These are phyloP conservation scores for Gossypium aridum DNA, from an alignment of 441 rosid genomes.

Conservation along the genomic window DNA sequence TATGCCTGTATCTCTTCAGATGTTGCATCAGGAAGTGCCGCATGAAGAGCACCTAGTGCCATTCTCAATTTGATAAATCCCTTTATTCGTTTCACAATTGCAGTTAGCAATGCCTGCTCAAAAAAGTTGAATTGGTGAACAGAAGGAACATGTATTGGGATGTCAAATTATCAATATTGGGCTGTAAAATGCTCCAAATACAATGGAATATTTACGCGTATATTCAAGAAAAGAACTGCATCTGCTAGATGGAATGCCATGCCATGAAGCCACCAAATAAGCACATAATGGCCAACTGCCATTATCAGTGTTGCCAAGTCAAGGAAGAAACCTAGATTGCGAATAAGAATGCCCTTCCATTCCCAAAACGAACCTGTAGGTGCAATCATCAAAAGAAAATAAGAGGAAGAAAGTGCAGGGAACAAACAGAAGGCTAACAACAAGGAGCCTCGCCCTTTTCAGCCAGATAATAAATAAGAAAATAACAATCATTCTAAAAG, in stretches of 20 bases:
- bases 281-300: slow-evolving; percentile 88
- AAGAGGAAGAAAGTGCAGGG: background rate
- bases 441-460: background rate
- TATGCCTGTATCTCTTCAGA: slow-evolving; percentile 77
- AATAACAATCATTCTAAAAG: background rate
- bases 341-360: slow-evolving; percentile 90
- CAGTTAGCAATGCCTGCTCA: slow-evolving; percentile 86
- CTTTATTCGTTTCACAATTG: slow-evolving; percentile 81
- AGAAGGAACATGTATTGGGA: slow-evolving; percentile 5
- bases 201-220: slow-evolving; percentile 56
- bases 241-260: slow-evolving; percentile 93
- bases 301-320: slow-evolving; percentile 90
- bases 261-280: slow-evolving; percentile 97
- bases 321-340: slow-evolving; percentile 82
- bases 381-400: slow-evolving; percentile 12
- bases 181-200: slow-evolving; percentile 2
- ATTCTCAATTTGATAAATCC: slow-evolving; percentile 80
- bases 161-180: slow-evolving; percentile 2
- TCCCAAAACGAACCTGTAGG: slow-evolving; percentile 78
- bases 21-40: slow-evolving; percentile 98
- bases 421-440: slow-evolving; percentile 12
- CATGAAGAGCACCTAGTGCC: slow-evolving; percentile 90
- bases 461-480: slow-evolving; percentile 3
- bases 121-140: slow-evolving; percentile 13
- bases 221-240: slow-evolving; percentile 81